phyloP scores from a whole-genome alignment of 2,329 filamentous ascomycete species.

The Cadophora gregata region DNA sequence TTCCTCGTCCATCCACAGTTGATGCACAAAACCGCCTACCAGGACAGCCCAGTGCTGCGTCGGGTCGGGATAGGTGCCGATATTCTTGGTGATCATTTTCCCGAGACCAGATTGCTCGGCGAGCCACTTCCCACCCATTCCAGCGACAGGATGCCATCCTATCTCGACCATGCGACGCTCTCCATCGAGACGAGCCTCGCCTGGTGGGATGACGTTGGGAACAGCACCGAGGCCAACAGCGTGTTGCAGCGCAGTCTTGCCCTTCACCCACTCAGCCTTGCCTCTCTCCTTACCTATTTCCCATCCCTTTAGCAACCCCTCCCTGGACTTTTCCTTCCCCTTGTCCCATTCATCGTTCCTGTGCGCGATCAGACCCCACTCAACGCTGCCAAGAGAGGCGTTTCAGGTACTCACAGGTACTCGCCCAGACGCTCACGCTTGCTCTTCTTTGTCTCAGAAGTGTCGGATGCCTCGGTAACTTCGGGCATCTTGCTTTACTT shows the following conservation, averaged over 20 bases:
- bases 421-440: constrained; percentile 9
- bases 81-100: constrained; percentile 60
- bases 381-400: neutral
- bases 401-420: constrained; percentile 15
- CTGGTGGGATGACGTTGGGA: constrained; percentile 52
- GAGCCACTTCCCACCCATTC: constrained; percentile 62
- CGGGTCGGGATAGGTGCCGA: constrained; percentile 61
- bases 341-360: constrained; percentile 10
- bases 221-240: constrained; percentile 51
- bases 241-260: constrained; percentile 50
- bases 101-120: constrained; percentile 61
- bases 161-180: constrained; percentile 54
- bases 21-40: constrained; percentile 60
- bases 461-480: constrained; percentile 11
- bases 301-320: constrained; percentile 19
- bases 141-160: constrained; percentile 64
- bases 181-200: constrained; percentile 47
- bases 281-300: constrained; percentile 23
- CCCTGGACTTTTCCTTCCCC: constrained; percentile 18
- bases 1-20: constrained; percentile 67
- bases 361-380: neutral
- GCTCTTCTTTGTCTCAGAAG: constrained; percentile 15
- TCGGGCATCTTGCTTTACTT: neutral
- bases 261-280: constrained; percentile 47
- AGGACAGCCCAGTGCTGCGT: constrained; percentile 66